A percentile compares a stretch with the other conserved stretches of the same genome.
Conservation (phyloP, 2,329 filamentous ascomycete species). For the Cercospora canescens region DNA sequence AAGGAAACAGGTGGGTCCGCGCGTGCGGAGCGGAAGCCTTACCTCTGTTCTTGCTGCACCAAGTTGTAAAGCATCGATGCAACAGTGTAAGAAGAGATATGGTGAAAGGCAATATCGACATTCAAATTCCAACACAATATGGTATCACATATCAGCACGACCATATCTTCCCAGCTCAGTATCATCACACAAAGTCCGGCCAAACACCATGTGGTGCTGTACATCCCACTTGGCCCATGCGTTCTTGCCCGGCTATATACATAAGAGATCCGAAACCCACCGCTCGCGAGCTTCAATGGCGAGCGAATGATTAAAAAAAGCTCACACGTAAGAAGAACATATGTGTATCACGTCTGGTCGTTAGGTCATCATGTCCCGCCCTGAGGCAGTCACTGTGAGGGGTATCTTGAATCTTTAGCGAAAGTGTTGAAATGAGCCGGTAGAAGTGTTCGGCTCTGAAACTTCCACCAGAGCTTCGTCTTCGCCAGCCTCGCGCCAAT, state of each 20-base stretch:
- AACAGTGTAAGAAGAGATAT: not conserved
- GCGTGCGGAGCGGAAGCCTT: too few relatives aligned
- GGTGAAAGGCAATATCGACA: not conserved
- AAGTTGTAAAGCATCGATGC: too few relatives aligned
- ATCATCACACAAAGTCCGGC: not conserved
- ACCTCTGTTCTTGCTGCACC: too few relatives aligned
- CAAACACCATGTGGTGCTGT: not conserved
- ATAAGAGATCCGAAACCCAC: not conserved
- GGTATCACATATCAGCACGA: not conserved
- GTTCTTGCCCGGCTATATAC: not conserved
- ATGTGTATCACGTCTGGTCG: not conserved
- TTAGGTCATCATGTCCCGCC: conserved; percentile 5
- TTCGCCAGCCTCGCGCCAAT: conserved; percentile 78
- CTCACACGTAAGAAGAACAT: not conserved
- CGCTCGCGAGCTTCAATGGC: not conserved
- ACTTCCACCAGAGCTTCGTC: conserved; percentile 22
- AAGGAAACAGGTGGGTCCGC: too few relatives aligned
- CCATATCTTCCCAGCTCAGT: not conserved
- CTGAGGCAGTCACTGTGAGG: not conserved
- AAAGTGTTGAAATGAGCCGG: conserved; percentile 6
- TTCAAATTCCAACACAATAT: not conserved
- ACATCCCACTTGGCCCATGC: not conserved
- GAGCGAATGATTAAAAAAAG: not conserved
- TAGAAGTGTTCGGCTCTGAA: conserved; percentile 10
- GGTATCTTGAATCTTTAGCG: conserved; percentile 3